Base-by-base conservation (phyloP, 768 basidiomycete species). In the Phlebiopsis gigantea region DNA sequence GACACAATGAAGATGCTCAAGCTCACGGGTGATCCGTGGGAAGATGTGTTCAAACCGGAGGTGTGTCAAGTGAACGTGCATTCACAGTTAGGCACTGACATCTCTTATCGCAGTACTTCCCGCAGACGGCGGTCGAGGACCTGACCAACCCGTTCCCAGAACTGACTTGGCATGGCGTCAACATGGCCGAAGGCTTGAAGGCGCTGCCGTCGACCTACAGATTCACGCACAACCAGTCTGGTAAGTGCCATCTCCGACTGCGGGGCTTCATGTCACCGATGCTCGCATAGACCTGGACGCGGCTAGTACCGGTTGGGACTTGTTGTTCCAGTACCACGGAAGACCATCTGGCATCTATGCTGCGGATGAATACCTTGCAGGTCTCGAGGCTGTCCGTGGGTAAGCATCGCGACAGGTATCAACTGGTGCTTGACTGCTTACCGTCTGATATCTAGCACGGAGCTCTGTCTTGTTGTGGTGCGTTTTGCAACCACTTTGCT, bases 281-380 rank as follows among this genome's bases (percentile, higher is more conserved):
- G 22, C 49, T 41, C 26, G 26, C 6, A 48, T 56, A 80, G 80
- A 81, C 62, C 69, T 82, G 17, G 75, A 79, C 53, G 66, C 66
- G 7, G 78, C 79, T 14, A 81, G 79, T 60, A 59, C 66, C 44
- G 79, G 79, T 6, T 81, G 81, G 78, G 80, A 84, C 57, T 56
- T 81, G 46, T 63, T 82, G 15, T 82, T 82, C 75, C 69, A 81
- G 63, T 84, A 81, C 60, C 81, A 83, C 59, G 81, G 82, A 6
- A 71, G 80, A 2, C 79, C 81, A 0, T 79, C 78, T 6, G 79
- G 80, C 1, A 81, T 81, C 15, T 81, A 72, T 59, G 79, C 77
- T 15, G 81, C 81, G 0, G 81, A 83, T 55, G 80, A 82, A 61
- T 81, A 81, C 58, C 70, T 82, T 9, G 79, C 81, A 6, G 79